Percentiles rank a stretch among this genome's conserved stretches.
Conservation (phyloP, 441 rosid species). For the Populus hybrid region DNA sequence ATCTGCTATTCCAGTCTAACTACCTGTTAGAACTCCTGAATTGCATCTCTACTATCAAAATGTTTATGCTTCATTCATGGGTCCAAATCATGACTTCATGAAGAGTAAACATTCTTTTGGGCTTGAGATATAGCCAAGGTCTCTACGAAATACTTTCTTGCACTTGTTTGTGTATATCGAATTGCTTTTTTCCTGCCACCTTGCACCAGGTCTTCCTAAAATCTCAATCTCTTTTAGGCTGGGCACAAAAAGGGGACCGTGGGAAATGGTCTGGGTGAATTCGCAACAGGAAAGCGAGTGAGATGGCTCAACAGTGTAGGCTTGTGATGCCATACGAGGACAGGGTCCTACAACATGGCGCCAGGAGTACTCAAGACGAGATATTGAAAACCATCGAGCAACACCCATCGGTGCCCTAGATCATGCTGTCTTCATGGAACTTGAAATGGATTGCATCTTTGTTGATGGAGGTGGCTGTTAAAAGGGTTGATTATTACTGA, state of each 20-base stretch:
- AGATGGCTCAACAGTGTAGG: conserved; percentile 6
- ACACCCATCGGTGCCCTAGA: neutral
- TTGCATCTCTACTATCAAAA: too few relatives aligned
- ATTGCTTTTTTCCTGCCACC: neutral
- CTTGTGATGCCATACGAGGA: neutral
- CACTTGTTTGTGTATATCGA: neutral
- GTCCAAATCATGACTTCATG: neutral
- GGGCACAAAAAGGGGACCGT: conserved; percentile 71
- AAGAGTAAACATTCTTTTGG: neutral
- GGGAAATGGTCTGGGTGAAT: conserved; percentile 56
- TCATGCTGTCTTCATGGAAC: neutral
- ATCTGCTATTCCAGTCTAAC: neutral
- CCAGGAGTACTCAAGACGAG: neutral
- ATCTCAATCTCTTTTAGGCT: conserved; percentile 40
- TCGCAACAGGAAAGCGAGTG: conserved; percentile 38
- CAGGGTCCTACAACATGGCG: neutral
- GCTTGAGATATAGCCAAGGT: neutral
- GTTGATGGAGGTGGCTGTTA: neutral
- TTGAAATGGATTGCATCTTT: neutral
- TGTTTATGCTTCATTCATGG: neutral
- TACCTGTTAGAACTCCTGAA: too few relatives aligned
- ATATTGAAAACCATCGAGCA: neutral
- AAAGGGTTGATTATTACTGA: neutral
- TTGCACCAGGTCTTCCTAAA: neutral
- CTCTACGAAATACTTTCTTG: neutral